Conservation (phyloP, 2,329 filamentous ascomycete species). For the Arthroderma sp. region DNA sequence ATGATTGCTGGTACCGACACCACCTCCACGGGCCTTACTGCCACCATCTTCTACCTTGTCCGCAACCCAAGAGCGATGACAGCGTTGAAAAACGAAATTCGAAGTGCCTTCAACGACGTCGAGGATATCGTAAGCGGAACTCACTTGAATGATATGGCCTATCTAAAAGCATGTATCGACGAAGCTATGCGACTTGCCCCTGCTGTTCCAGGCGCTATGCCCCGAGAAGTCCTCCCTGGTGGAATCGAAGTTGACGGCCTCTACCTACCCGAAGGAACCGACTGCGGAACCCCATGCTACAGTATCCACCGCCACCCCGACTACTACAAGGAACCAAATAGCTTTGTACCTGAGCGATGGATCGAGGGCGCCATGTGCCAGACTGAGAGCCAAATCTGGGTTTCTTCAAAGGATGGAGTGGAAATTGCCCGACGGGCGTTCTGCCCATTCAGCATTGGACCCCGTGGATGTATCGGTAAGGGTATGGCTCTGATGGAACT, state of each 20-base stretch:
- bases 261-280: conserved; percentile 18
- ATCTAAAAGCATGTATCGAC: conserved; percentile 32
- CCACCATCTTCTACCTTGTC: conserved; percentile 28
- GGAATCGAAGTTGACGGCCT: conserved; percentile 21
- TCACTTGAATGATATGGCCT: conserved; percentile 22
- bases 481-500: conserved; percentile 34
- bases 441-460: conserved; percentile 27
- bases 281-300: conserved; percentile 22
- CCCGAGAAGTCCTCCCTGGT: conserved; percentile 18
- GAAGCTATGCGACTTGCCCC: conserved; percentile 24
- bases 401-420: conserved; percentile 19
- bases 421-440: conserved; percentile 31
- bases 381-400: conserved; percentile 7
- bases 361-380: conserved; percentile 14
- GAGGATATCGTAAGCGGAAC: conserved; percentile 25
- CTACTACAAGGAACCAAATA: conserved; percentile 20
- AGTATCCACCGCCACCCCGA: conserved; percentile 21
- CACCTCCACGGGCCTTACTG: conserved; percentile 25
- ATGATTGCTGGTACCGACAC: conserved; percentile 38
- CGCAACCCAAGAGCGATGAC: conserved; percentile 19
- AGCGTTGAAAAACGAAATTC: conserved; percentile 21
- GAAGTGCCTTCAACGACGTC: conserved; percentile 19
- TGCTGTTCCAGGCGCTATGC: conserved; percentile 16
- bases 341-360: conserved; percentile 25
- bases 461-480: conserved; percentile 32